Conservation (phyloP, 352 stramenopile genomes). For the Blastocystis sp. region DNA sequence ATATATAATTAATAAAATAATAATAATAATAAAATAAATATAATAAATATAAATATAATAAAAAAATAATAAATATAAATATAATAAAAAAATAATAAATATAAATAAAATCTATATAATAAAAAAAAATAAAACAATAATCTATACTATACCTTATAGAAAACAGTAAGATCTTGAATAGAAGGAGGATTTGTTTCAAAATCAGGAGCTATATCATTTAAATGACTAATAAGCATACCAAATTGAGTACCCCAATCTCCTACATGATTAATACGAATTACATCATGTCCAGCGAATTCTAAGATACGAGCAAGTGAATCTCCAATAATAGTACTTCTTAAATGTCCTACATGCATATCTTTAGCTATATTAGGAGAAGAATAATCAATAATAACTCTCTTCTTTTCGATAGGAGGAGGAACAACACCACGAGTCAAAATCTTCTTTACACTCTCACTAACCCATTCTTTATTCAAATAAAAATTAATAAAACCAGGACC, state of each 20-base stretch:
- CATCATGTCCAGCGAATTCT: constrained; percentile 60
- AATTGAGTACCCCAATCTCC: constrained; percentile 93
- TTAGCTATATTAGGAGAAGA: constrained; percentile 78
- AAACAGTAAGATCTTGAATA: constrained; percentile 77
- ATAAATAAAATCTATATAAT: background rate
- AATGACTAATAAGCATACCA: constrained; percentile 96
- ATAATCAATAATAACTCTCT: constrained; percentile 64
- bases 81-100: background rate
- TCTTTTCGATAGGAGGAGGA: constrained; percentile 44
- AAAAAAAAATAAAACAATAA: background rate
- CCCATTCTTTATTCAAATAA: constrained; percentile 63
- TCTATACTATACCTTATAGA: constrained; percentile 12
- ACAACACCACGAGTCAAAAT: constrained; percentile 55
- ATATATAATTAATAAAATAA: constrained; percentile 1
- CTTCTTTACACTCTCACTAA: constrained; percentile 51
- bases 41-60: constrained; percentile 2
- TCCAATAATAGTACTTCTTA: constrained; percentile 72
- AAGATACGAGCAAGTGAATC: constrained; percentile 64
- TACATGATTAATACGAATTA: constrained; percentile 67
- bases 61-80: constrained; percentile 1
- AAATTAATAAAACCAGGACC: constrained; percentile 91
- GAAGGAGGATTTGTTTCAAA: constrained; percentile 70
- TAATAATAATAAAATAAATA: background rate
- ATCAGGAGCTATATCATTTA: constrained; percentile 84
- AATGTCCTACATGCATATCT: constrained; percentile 78